Conservation (phyloP, 345 rosid genomes). For the Aethionema arabicum region DNA sequence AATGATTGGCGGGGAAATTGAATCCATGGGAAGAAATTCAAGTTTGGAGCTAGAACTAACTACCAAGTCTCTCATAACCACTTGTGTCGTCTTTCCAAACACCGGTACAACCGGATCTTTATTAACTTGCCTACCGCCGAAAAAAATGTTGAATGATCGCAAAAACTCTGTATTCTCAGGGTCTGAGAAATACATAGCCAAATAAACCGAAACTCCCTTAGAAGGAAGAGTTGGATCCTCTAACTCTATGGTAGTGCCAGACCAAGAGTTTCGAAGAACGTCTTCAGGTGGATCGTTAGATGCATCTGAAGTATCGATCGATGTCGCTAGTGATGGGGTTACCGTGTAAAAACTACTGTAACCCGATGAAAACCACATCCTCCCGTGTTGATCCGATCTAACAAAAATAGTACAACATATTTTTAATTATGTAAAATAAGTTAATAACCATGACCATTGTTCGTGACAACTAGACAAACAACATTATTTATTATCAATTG, state of each 20-base stretch:
- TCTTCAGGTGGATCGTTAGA: slow-evolving; percentile 32
- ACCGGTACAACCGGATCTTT: slow-evolving; percentile 17
- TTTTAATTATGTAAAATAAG: no score
- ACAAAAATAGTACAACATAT: background rate
- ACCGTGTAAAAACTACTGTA: background rate
- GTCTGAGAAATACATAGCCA: slow-evolving; percentile 35
- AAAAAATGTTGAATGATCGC: slow-evolving; percentile 27
- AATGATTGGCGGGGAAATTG: slow-evolving; percentile 11
- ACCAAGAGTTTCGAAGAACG: slow-evolving; percentile 18
- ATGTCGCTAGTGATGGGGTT: background rate
- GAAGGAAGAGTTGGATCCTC: slow-evolving; percentile 15
- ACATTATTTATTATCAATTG: no score
- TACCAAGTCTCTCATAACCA: slow-evolving; percentile 27
- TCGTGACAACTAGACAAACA: no score
- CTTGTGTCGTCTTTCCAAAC: slow-evolving; percentile 15
- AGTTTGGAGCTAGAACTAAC: slow-evolving; percentile 11
- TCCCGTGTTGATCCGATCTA: slow-evolving; percentile 31
- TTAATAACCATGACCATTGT: no score
- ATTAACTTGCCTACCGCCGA: slow-evolving; percentile 12
- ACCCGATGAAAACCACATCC: slow-evolving; percentile 14
- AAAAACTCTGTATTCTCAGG: background rate
- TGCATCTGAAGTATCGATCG: slow-evolving; percentile 23
- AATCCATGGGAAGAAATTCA: background rate
- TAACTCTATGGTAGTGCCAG: background rate
- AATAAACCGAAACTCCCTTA: slow-evolving; percentile 17